Evolutionary conservation across 805 yeast species (phyloP), one percentile per base, ranked within the genome.

Genomic region (Zygosaccharomyces bisporus): DNA sequence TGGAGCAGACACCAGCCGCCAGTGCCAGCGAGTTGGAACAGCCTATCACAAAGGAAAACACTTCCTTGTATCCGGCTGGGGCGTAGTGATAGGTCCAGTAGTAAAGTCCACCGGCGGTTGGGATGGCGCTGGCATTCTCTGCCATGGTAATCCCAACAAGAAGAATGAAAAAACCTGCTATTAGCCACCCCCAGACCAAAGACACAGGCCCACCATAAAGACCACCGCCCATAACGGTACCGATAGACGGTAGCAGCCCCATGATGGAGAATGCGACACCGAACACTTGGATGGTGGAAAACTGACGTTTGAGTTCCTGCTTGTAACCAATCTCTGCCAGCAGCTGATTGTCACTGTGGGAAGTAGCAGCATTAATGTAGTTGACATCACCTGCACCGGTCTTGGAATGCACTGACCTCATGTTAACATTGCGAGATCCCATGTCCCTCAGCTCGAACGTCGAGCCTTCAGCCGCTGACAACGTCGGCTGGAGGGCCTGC

Each of bases 101-200:
- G 58, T 81, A 84, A 32, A 83, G 66, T 6, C 90, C 90, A 43
- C 90, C 90, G 16, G 84, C 76, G 1, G 90, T 83, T 21, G 91
- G 90, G 51, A 80, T 75, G 1, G 88, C 76, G 29, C 82, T 74
- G 1, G 83, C 86, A 49, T 81, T 62, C 55, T 81, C 83, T 4
- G 85, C 71, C 80, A 84, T 76, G 13, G 83, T 70, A 6, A 75
- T 50, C 13, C 87, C 88, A n/a, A 80, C 73, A 6, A 70, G 57
- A 43, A 81, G 56, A 44, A 83, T 79, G 53, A 80, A 77, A 8
- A 69, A 47, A 2, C 54, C 55, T 24, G 86, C 73, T n/a, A 79
- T 55, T 36, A 80, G 62, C 90, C 91, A 84, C 37, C 86, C 84
- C 90, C 90, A 83, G 2, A 81, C 70, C 45, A 81, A 70, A 9